Percentiles rank a stretch among this genome's conserved stretches.
Evolutionary conservation across 2,329 filamentous ascomycete genomes (phyloP).

Genomic region (Furcasterigmium furcatum): DNA sequence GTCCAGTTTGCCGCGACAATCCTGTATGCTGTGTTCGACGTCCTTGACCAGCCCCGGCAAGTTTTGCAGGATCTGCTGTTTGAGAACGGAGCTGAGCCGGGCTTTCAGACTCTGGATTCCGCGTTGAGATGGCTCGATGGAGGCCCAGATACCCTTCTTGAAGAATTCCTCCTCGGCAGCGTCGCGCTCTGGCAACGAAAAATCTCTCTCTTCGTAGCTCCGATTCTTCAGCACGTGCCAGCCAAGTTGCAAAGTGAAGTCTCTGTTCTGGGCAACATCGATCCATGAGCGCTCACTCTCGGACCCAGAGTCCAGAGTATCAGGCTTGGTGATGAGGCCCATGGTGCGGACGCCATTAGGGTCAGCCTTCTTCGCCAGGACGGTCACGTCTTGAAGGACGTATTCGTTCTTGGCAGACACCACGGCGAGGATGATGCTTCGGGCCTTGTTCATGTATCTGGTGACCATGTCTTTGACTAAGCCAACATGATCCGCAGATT

Average conservation of each 20-base stretch:
- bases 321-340: slow-evolving; percentile 49
- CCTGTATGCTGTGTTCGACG: slow-evolving; percentile 19
- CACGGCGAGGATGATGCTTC: slow-evolving; percentile 59
- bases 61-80: slow-evolving; percentile 23
- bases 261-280: slow-evolving; percentile 38
- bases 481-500: slow-evolving; percentile 38
- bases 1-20: slow-evolving; percentile 16
- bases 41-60: slow-evolving; percentile 24
- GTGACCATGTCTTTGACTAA: slow-evolving; percentile 44
- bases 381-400: slow-evolving; percentile 55
- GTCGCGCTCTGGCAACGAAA: slow-evolving; percentile 10
- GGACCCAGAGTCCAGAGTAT: slow-evolving; percentile 27
- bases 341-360: slow-evolving; percentile 37
- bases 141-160: slow-evolving; percentile 11
- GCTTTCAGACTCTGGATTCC: slow-evolving; percentile 14
- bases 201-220: slow-evolving; percentile 7
- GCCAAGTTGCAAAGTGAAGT: slow-evolving; percentile 40
- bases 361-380: slow-evolving; percentile 27
- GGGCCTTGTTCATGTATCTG: slow-evolving; percentile 50
- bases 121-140: slow-evolving; percentile 13
- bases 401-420: slow-evolving; percentile 55
- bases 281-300: slow-evolving; percentile 34
- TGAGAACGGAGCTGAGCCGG: slow-evolving; percentile 22
- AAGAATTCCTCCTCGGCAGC: slow-evolving; percentile 12
- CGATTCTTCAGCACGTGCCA: slow-evolving; percentile 18